phyloP scores from a whole-genome alignment of 495 filamentous ascomycete species.

The Penicillium mononematosum region DNA sequence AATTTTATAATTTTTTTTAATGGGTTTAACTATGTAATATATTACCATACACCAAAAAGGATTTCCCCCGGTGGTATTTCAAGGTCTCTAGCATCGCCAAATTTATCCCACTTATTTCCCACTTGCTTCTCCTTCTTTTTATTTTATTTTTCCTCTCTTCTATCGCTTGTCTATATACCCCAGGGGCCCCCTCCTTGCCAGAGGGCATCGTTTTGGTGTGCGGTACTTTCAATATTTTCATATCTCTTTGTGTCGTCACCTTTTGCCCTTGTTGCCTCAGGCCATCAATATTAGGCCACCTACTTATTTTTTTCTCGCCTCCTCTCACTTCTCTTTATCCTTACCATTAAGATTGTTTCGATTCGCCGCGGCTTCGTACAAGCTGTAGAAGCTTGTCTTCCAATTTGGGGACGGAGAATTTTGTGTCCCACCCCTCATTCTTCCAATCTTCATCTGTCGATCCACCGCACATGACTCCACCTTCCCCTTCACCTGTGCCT shows the following conservation, averaged over 20 bases:
- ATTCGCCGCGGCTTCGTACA: constrained; percentile 23
- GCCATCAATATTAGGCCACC: constrained; percentile 26
- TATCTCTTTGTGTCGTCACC: constrained; percentile 33
- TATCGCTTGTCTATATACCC: constrained; percentile 14
- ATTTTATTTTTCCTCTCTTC: constrained; percentile 13
- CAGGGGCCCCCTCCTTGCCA: neutral
- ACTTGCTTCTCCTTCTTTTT: constrained; percentile 17
- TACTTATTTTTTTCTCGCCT: constrained; percentile 29
- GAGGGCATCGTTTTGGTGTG: constrained; percentile 7
- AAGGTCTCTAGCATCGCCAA: constrained; percentile 27
- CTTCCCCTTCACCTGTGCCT: constrained; percentile 44
- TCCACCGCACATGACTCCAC: constrained; percentile 50
- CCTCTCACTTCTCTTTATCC: constrained; percentile 14
- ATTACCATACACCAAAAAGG: constrained; percentile 9
- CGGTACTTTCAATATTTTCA: constrained; percentile 4
- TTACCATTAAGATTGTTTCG: constrained; percentile 10
- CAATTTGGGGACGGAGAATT: constrained; percentile 18
- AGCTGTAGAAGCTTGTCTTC: constrained; percentile 23
- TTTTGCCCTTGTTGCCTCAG: constrained; percentile 35
- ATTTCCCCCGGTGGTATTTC: constrained; percentile 29
- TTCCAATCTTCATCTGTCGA: constrained; percentile 12
- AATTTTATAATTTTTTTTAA: neutral
- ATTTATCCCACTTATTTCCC: constrained; percentile 21
- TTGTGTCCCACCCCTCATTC: constrained; percentile 9
- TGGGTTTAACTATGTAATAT: constrained; percentile 4